A percentile compares a stretch with the other conserved stretches of the same genome.
Evolutionary conservation across 352 stramenopile genomes (phyloP).

Genomic region (Pythium angustatum): DNA sequence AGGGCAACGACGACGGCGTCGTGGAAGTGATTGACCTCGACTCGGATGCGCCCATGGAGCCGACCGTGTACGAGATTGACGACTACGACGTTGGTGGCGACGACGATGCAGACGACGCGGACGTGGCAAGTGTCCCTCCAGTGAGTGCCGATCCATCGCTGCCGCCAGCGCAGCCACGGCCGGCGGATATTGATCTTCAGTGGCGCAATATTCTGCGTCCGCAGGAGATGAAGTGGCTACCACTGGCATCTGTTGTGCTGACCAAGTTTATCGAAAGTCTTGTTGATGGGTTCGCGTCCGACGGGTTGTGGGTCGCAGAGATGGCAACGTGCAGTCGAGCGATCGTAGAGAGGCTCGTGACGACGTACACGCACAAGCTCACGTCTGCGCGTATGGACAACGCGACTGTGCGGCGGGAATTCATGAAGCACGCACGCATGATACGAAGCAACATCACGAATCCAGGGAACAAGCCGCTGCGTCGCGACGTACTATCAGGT

Average conservation of each 20-base stretch:
- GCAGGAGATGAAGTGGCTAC: conserved; percentile 48
- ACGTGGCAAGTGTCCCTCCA: background rate
- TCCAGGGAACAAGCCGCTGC: conserved; percentile 41
- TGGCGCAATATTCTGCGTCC: conserved; percentile 36
- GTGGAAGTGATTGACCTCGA: conserved; percentile 8
- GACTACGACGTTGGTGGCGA: conserved; percentile 1
- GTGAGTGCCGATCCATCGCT: background rate
- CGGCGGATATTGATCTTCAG: conserved; percentile 31
- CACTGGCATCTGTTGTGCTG: conserved; percentile 25
- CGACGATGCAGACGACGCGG: conserved; percentile 9
- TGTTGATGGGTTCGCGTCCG: conserved; percentile 42
- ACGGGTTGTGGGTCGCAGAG: conserved; percentile 25
- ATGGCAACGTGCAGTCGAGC: conserved; percentile 27
- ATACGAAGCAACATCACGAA: conserved; percentile 52
- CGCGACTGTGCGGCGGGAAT: conserved; percentile 40
- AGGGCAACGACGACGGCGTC: conserved; percentile 5
- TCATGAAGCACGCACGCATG: conserved; percentile 50
- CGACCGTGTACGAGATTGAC: conserved; percentile 17
- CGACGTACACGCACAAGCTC: conserved; percentile 40
- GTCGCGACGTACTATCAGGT: conserved; percentile 38
- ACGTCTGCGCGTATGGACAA: conserved; percentile 30
- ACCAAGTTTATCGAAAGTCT: conserved; percentile 44
- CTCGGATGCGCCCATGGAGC: conserved; percentile 23
- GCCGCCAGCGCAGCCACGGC: conserved; percentile 8
- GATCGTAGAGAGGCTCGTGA: conserved; percentile 38